Percentiles rank a stretch among this genome's conserved stretches.
phyloP scores from a whole-genome alignment of 306 rosid genomes.

The Acacia acuminata region DNA sequence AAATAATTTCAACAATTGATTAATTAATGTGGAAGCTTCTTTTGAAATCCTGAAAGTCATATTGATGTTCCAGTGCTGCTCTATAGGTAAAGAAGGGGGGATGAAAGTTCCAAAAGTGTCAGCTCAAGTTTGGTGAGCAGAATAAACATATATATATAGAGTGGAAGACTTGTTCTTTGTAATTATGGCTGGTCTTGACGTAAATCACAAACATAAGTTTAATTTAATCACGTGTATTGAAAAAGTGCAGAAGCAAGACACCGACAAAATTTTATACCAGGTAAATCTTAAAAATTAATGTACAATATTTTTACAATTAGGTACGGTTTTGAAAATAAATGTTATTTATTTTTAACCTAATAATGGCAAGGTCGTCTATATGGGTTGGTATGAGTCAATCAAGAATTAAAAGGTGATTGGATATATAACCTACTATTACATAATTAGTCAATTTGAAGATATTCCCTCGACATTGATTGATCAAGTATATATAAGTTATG shows the following conservation, averaged over 20 bases:
- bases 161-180: neutral
- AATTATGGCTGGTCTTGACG: neutral
- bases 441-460: neutral
- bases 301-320: neutral
- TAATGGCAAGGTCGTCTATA: neutral
- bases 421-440: neutral
- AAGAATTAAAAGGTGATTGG: slow-evolving; percentile 1
- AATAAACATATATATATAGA: neutral
- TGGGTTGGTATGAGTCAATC: neutral
- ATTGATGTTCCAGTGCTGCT: neutral
- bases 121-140: neutral
- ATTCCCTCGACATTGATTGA: neutral
- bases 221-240: neutral
- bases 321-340: neutral
- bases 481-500: neutral
- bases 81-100: too few relatives aligned
- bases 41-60: neutral
- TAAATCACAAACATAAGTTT: neutral
- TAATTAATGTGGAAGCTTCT: neutral
- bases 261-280: neutral
- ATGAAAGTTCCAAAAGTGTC: neutral
- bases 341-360: neutral
- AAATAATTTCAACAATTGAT: neutral
- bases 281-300: neutral
- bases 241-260: neutral